Evolutionary conservation across 2,329 filamentous ascomycete genomes (phyloP).

Genomic region (Herpomyces periplanetae): DNA sequence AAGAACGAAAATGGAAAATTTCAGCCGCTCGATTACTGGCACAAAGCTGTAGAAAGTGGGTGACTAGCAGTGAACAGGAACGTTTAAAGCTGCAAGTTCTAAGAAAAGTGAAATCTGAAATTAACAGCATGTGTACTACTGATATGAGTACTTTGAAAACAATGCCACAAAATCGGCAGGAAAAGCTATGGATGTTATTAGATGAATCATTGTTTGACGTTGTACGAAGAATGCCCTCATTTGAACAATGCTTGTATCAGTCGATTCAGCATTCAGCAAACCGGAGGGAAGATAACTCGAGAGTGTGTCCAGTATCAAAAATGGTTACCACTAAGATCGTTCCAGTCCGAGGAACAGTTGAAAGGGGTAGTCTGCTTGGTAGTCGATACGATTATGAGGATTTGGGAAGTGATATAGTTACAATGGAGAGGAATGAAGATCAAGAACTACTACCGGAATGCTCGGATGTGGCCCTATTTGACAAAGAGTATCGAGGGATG

Average conservation of each 20-base stretch:
- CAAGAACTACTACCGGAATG: conserved; percentile 23
- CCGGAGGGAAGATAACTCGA: too few relatives aligned
- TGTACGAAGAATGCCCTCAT: too few relatives aligned
- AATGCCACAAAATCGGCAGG: too few relatives aligned
- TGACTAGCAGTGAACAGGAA: conserved; percentile 20
- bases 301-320: conserved; percentile 50
- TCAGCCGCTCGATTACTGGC: conserved; percentile 41
- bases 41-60: conserved; percentile 45
- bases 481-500: conserved; percentile 53
- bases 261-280: too few relatives aligned
- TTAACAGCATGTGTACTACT: too few relatives aligned
- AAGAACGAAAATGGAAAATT: conserved; percentile 78
- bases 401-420: conserved; percentile 17
- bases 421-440: conserved; percentile 5
- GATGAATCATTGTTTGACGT: too few relatives aligned
- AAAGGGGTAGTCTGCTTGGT: conserved; percentile 26
- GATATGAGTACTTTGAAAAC: too few relatives aligned
- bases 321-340: conserved; percentile 46
- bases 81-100: conserved; percentile 27
- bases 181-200: too few relatives aligned
- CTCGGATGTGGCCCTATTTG: conserved; percentile 46
- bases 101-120: too few relatives aligned
- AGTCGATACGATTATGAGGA: conserved; percentile 48
- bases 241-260: too few relatives aligned
- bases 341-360: conserved; percentile 21